Conservation (phyloP, 2,329 filamentous ascomycete species). For the Aspergillus proliferans region DNA sequence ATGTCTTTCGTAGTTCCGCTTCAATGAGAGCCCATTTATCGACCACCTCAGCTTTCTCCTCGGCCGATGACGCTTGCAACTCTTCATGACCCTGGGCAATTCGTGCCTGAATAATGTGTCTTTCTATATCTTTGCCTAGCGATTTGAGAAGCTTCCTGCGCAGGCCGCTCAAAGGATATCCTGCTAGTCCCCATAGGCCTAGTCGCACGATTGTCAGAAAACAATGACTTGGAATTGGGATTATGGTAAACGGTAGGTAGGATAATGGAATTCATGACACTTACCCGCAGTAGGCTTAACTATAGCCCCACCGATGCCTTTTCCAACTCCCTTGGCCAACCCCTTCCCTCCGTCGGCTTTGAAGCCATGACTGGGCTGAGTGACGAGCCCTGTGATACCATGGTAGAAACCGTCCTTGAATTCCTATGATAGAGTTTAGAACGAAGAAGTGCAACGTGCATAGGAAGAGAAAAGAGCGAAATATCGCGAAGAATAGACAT, state of each 20-base stretch:
- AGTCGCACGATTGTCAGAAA: neutral
- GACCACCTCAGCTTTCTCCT: too few relatives aligned
- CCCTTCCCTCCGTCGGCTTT: conserved; percentile 3
- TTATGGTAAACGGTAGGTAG: too few relatives aligned
- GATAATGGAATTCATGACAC: neutral
- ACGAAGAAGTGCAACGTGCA: too few relatives aligned
- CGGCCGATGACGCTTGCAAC: too few relatives aligned
- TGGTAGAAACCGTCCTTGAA: conserved; percentile 7
- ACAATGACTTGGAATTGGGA: neutral
- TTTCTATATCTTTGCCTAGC: too few relatives aligned
- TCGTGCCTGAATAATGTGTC: too few relatives aligned
- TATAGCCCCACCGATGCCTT: conserved; percentile 6
- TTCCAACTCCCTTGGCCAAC: conserved; percentile 5
- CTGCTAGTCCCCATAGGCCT: conserved; percentile 11
- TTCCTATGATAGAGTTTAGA: conserved; percentile 2
- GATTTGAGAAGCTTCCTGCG: too few relatives aligned
- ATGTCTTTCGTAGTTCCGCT: too few relatives aligned
- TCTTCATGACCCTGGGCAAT: too few relatives aligned
- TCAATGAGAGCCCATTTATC: too few relatives aligned
- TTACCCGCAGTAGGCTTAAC: conserved; percentile 9
- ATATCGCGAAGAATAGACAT: too few relatives aligned
- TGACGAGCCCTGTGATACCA: conserved; percentile 7
- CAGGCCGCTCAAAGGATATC: conserved; percentile 4
- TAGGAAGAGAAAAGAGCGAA: too few relatives aligned
- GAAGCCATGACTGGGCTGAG: conserved; percentile 6